Evolutionary conservation across 352 stramenopile species (phyloP), one percentile per base, ranked within the genome.

Genomic region (Hyaloperonospora brassicae): DNA sequence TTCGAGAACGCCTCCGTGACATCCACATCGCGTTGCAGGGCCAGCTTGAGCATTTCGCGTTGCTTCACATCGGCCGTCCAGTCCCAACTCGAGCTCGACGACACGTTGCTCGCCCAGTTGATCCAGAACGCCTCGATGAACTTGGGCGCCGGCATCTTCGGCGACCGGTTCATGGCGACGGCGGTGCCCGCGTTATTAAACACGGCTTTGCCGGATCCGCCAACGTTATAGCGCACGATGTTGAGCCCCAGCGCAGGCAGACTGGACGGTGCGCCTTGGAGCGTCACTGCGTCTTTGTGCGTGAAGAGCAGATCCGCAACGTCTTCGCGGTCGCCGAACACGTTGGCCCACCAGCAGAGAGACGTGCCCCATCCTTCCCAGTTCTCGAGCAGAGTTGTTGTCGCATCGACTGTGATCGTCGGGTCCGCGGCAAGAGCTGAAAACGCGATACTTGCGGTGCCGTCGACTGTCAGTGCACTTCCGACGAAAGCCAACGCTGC

Each of bases 331-430:
- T 74, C 54, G 25, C 70, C 75, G 38, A 86, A 82, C 22, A 66
- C 72, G 45, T 86, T 86, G 21, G 75, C 70, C 66, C 73, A 86
- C 75, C 72, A 86, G 51, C 62, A 75, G 38, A 86, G 70, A 44
- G 75, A 84, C 9, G 72, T 82, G 22, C 75, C 75, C 68, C 68
- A 86, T 24, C 73, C 75, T 70, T 80, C 70, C 75, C 72, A 86
- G 1, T 35, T 50, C 7, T 57, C 39, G 14, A 64, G 36, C 4
- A 72, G 21, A 21, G 55, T 59, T 22, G 54, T 62, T 25, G 27
- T 25, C 10, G 51, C 45, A 55, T 65, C 52, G 17, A 52, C 14
- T 36, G 61, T 65, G 7, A 69, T 57, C 3, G 57, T 34, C 4
- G 8, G 4, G 27, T 34, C 27, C 27, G 4, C 27, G 4, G 27